Evolutionary conservation across 139 green algal species (phyloP).

Genomic region (Pseudopediastrum boryanum): DNA sequence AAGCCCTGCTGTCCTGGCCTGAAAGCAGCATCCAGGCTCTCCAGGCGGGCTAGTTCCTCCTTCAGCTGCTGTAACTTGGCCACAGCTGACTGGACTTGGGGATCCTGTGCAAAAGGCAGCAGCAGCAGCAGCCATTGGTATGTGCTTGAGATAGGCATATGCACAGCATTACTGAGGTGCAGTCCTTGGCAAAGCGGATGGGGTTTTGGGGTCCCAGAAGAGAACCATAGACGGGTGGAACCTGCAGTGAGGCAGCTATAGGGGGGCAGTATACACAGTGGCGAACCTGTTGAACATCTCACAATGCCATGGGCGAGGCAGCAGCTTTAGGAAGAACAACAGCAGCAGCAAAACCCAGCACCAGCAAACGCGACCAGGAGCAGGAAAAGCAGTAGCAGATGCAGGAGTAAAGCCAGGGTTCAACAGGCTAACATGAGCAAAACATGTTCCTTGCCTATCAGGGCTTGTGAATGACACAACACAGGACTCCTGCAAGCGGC

Average conservation of each 20-base stretch:
- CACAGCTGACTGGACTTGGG: conserved; percentile 17
- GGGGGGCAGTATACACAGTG: not conserved
- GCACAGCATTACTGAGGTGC: not conserved
- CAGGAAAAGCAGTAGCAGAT: too few relatives aligned
- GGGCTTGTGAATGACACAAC: too few relatives aligned
- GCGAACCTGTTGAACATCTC: too few relatives aligned
- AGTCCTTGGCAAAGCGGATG: not conserved
- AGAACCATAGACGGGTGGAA: not conserved
- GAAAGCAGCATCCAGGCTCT: conserved; percentile 23
- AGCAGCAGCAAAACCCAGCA: too few relatives aligned
- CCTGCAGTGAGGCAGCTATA: not conserved
- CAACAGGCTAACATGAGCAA: too few relatives aligned
- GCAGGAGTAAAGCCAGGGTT: too few relatives aligned
- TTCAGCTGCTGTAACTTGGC: conserved; percentile 19
- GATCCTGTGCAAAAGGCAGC: conserved; percentile 9
- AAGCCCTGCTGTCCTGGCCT: conserved; percentile 1
- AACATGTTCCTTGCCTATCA: too few relatives aligned
- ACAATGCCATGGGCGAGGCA: too few relatives aligned
- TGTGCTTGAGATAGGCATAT: not conserved
- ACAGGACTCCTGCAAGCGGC: not conserved
- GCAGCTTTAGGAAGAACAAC: too few relatives aligned
- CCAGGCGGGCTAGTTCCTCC: conserved; percentile 16
- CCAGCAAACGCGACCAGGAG: too few relatives aligned
- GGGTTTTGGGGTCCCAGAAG: not conserved
- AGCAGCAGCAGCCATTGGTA: not conserved